These are phyloP conservation scores for Fusarium chaquense DNA, from an alignment of 2,329 filamentous ascomycete species.

Conservation along the genomic window DNA sequence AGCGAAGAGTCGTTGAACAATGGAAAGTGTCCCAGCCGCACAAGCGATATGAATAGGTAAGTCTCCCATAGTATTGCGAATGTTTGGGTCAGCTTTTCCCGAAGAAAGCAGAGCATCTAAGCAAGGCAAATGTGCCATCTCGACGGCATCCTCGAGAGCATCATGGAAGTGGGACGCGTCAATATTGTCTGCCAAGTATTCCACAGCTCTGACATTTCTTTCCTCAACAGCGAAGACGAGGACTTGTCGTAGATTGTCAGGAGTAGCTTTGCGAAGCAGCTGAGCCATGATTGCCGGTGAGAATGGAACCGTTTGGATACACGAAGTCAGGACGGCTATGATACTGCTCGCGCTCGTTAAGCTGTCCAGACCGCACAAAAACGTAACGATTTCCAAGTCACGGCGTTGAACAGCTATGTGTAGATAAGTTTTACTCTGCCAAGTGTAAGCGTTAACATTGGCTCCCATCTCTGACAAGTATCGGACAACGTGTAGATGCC, in stretches of 20 bases:
- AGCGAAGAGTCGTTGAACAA: neutral
- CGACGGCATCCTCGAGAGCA: rapidly evolving
- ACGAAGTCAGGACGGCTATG: neutral
- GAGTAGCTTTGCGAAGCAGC: neutral
- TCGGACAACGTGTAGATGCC: neutral
- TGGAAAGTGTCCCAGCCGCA: rapidly evolving
- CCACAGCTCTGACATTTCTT: rapidly evolving
- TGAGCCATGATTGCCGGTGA: neutral
- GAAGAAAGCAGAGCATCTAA: neutral
- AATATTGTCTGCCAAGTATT: neutral
- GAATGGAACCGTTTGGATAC: neutral
- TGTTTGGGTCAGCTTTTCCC: neutral
- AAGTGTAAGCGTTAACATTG: no score
- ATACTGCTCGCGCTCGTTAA: no score
- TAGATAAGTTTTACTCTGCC: rapidly evolving
- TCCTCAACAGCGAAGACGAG: rapidly evolving
- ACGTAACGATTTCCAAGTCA: neutral
- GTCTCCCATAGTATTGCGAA: rapidly evolving
- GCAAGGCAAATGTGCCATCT: rapidly evolving
- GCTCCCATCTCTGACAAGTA: neutral
- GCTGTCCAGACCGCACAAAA: neutral
- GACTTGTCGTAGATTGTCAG: rapidly evolving
- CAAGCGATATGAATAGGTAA: neutral
- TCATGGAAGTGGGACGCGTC: neutral
- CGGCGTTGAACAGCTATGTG: rapidly evolving